A percentile compares a stretch with the other conserved stretches of the same genome.
phyloP scores from a whole-genome alignment of 805 yeast genomes.

The Teunomyces stri region DNA sequence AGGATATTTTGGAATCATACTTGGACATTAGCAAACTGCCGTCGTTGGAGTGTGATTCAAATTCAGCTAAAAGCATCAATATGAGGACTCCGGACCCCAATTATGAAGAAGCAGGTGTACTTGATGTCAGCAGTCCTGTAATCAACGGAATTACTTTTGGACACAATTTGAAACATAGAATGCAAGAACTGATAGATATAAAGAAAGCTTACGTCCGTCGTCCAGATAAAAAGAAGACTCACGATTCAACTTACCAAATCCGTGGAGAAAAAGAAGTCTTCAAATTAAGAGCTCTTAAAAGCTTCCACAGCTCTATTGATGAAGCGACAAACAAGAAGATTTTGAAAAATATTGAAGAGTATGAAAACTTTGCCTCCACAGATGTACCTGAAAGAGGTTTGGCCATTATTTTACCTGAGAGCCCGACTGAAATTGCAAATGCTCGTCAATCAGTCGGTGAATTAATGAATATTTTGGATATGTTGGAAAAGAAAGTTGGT shows the following conservation, averaged over 20 bases:
- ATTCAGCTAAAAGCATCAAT: neutral
- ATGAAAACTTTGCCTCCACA: constrained; percentile 11
- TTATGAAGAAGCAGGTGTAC: constrained; percentile 17
- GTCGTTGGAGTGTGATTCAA: constrained; percentile 9
- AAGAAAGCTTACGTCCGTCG: constrained; percentile 18
- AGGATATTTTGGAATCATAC: constrained; percentile 38
- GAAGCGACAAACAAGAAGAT: constrained; percentile 17
- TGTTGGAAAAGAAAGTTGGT: neutral
- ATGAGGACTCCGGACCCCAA: constrained; percentile 6
- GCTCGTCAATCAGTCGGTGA: constrained; percentile 23
- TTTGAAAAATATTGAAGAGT: constrained; percentile 12
- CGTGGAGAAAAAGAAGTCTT: constrained; percentile 7
- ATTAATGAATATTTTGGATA: constrained; percentile 27
- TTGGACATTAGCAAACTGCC: constrained; percentile 23
- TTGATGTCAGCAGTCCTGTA: constrained; percentile 29
- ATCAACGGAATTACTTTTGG: constrained; percentile 36
- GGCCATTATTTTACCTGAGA: neutral
- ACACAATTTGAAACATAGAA: constrained; percentile 20
- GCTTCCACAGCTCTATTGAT: constrained; percentile 23
- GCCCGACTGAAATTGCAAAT: constrained; percentile 1
- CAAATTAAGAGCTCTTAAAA: constrained; percentile 12
- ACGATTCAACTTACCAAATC: neutral
- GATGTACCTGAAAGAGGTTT: neutral
- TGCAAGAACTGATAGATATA: constrained; percentile 2
- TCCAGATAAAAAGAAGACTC: neutral